Conservation (phyloP, 192 early-diverging fungal species). For the Coemansia guatemalensis region DNA sequence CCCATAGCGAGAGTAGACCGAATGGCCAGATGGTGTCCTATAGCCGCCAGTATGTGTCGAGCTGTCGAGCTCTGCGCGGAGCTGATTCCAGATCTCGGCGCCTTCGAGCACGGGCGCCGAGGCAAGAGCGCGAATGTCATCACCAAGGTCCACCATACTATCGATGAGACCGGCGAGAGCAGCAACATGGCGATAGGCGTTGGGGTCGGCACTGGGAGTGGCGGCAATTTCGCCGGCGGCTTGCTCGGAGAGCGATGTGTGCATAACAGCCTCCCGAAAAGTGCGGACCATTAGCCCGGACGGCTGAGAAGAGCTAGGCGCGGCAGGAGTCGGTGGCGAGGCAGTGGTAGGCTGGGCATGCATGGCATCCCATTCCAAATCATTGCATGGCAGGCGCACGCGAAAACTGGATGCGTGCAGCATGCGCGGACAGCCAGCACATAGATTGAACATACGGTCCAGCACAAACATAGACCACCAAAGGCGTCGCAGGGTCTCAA, state of each 20-base stretch:
- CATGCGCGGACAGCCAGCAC: slow-evolving; percentile 39
- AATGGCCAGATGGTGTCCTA: neutral
- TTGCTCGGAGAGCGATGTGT: slow-evolving; percentile 44
- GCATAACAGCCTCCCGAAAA: slow-evolving; percentile 50
- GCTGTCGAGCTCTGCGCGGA: slow-evolving; percentile 26
- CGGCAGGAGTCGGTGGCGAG: slow-evolving; percentile 22
- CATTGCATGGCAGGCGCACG: slow-evolving; percentile 48
- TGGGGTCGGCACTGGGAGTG: slow-evolving; percentile 30
- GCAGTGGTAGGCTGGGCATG: slow-evolving; percentile 24
- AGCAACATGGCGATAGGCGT: slow-evolving; percentile 30
- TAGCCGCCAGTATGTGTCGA: neutral
- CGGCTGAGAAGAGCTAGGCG: slow-evolving; percentile 10
- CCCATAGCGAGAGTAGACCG: slow-evolving; percentile 16
- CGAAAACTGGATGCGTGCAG: slow-evolving; percentile 31
- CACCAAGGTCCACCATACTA: slow-evolving; percentile 41
- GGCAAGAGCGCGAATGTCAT: slow-evolving; percentile 41
- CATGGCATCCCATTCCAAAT: slow-evolving; percentile 49
- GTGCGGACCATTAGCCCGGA: slow-evolving; percentile 48
- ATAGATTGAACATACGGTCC: slow-evolving; percentile 31
- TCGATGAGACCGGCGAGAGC: slow-evolving; percentile 45
- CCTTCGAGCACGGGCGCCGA: slow-evolving; percentile 40
- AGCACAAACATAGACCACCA: slow-evolving; percentile 53
- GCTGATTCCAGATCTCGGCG: slow-evolving; percentile 35
- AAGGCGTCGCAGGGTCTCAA: slow-evolving; percentile 45
- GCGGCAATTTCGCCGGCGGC: slow-evolving; percentile 32